Percentiles rank a stretch among this genome's conserved stretches.
These are phyloP conservation scores for Talaromyces sp. DNA, from an alignment of 2,329 filamentous ascomycete genomes.

Conservation along the genomic window DNA sequence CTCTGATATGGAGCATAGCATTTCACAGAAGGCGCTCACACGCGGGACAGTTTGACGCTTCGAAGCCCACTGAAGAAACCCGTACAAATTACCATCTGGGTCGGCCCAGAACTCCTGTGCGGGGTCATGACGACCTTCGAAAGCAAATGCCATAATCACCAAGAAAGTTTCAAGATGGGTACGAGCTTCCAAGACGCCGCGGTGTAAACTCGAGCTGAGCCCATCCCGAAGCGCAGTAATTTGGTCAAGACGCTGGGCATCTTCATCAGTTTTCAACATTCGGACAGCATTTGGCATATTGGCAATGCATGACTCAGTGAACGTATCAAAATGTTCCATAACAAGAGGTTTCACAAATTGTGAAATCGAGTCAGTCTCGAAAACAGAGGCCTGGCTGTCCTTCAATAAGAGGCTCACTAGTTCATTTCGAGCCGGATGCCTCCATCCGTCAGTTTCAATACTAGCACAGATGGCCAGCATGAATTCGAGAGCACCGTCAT, in stretches of 20 bases:
- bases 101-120: conserved; percentile 89
- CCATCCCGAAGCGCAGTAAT: conserved; percentile 46
- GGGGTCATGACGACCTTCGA: conserved; percentile 78
- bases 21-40: conserved; percentile 93
- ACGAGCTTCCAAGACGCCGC: conserved; percentile 40
- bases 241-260: conserved; percentile 63
- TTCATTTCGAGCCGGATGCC: conserved; percentile 78
- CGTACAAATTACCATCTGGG: conserved; percentile 85
- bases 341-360: conserved; percentile 68
- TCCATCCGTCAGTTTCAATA: conserved; percentile 76
- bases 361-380: conserved; percentile 67
- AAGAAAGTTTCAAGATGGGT: conserved; percentile 82
- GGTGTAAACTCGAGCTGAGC: conserved; percentile 38
- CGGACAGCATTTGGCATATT: conserved; percentile 92
- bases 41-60: conserved; percentile 91
- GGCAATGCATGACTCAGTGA: conserved; percentile 88
- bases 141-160: conserved; percentile 86
- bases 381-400: conserved; percentile 66
- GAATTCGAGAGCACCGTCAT: conserved; percentile 90
- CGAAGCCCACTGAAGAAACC: conserved; percentile 97
- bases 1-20: conserved; percentile 82
- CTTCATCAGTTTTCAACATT: conserved; percentile 80
- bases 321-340: conserved; percentile 78
- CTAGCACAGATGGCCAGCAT: conserved; percentile 81
- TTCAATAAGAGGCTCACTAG: conserved; percentile 79